phyloP scores from a whole-genome alignment of 2,329 filamentous ascomycete species.

The Dendryphion nanum region DNA sequence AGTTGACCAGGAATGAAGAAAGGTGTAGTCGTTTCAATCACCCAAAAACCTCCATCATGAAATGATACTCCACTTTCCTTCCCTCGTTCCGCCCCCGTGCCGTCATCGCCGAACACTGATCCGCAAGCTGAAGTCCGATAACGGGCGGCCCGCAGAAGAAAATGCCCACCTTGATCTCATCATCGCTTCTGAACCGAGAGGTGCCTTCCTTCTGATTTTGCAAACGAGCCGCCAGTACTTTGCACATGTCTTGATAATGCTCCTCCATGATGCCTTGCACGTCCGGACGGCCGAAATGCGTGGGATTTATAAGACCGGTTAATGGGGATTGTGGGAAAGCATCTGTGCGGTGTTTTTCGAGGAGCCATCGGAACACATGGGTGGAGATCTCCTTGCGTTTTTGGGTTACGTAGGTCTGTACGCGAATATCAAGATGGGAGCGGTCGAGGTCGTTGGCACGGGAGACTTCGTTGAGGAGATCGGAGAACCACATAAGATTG shows the following conservation, averaged over 20 bases:
- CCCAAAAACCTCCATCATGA: constrained; percentile 59
- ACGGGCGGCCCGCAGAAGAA: constrained; percentile 58
- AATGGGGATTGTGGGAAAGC: constrained; percentile 53
- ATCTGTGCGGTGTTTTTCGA: constrained; percentile 56
- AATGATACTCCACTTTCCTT: constrained; percentile 55
- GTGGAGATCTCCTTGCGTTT: constrained; percentile 54
- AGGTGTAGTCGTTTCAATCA: constrained; percentile 17
- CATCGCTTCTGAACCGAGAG: constrained; percentile 7
- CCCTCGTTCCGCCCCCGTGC: constrained; percentile 52
- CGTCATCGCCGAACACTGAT: constrained; percentile 53
- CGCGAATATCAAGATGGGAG: constrained; percentile 51
- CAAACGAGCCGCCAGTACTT: constrained; percentile 22
- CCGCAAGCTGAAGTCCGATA: constrained; percentile 55
- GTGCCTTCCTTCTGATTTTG: constrained; percentile 21
- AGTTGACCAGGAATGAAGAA: too few species aligned
- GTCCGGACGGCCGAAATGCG: constrained; percentile 56
- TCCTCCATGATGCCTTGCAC: constrained; percentile 53
- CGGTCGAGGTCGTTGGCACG: constrained; percentile 36
- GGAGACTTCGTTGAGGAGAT: constrained; percentile 50
- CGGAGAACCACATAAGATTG: constrained; percentile 57
- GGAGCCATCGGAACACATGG: constrained; percentile 56
- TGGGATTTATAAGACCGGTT: constrained; percentile 54
- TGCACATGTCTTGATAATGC: constrained; percentile 55
- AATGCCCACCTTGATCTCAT: constrained; percentile 51
- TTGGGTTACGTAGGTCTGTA: constrained; percentile 58